These are phyloP conservation scores for Seminavis robusta DNA, from an alignment of 108 stramenopile species.

Conservation along the genomic window DNA sequence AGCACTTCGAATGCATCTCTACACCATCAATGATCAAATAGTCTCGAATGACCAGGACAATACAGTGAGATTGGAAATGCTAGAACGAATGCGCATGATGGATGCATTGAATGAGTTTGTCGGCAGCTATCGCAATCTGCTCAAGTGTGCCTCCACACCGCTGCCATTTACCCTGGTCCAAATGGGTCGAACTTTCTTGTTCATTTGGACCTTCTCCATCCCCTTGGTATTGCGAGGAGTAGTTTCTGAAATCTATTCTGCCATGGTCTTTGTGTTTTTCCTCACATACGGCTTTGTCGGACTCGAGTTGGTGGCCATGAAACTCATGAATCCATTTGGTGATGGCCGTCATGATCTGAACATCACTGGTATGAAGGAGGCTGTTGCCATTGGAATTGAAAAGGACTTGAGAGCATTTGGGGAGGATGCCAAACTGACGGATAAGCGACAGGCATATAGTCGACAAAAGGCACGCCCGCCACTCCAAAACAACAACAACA, in stretches of 20 bases:
- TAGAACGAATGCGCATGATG: slow-evolving; percentile 41
- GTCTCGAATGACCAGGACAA: slow-evolving; percentile 18
- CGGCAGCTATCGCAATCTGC: slow-evolving; percentile 20
- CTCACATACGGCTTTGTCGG: slow-evolving; percentile 64
- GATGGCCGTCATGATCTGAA: slow-evolving; percentile 38
- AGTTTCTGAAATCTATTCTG: slow-evolving; percentile 16
- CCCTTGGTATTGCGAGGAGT: slow-evolving; percentile 37
- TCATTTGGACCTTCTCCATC: slow-evolving; percentile 44
- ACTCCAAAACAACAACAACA: too few relatives aligned
- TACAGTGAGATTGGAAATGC: slow-evolving; percentile 27
- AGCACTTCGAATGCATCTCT: slow-evolving; percentile 46
- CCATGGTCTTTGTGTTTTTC: slow-evolving; percentile 58
- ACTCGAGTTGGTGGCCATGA: slow-evolving; percentile 46
- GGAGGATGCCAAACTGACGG: too few relatives aligned
- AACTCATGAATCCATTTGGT: slow-evolving; percentile 43
- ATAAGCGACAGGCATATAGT: too few relatives aligned
- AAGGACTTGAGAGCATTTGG: slow-evolving; percentile 21
- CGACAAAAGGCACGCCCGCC: too few relatives aligned
- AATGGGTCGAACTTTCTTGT: slow-evolving; percentile 58
- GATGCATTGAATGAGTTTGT: slow-evolving; percentile 42
- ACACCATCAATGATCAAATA: not conserved
- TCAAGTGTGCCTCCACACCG: slow-evolving; percentile 40
- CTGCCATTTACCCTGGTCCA: slow-evolving; percentile 58
- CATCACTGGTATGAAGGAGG: slow-evolving; percentile 33
- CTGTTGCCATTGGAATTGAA: slow-evolving; percentile 30